Percentiles rank a stretch among this genome's conserved stretches.
Conservation (phyloP, 1,284 basidiomycete genomes). For the Leccinum griseonigrum region DNA sequence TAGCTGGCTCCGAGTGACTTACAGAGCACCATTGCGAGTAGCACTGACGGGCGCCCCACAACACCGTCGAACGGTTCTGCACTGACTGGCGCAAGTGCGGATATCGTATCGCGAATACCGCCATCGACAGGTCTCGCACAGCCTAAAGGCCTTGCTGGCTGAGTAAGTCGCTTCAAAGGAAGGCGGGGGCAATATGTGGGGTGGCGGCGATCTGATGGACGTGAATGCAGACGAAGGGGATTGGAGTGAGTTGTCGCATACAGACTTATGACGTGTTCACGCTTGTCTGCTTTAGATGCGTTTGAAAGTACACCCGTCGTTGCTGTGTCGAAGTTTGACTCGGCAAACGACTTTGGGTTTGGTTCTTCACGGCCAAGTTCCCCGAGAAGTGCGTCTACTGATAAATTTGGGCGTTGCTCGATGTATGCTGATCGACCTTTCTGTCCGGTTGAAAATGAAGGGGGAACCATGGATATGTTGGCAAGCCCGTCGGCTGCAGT, state of each 20-base stretch:
- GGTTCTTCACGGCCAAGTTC: conserved; percentile 16
- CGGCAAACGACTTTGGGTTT: conserved; percentile 23
- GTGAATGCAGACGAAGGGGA: conserved; percentile 89
- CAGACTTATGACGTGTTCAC: neutral
- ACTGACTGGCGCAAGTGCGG: conserved; percentile 12
- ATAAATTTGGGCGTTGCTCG: neutral
- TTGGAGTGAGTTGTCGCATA: conserved; percentile 65
- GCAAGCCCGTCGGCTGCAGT: conserved; percentile 3
- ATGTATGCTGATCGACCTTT: neutral
- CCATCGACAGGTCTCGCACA: conserved; percentile 17
- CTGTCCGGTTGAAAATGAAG: conserved; percentile 17
- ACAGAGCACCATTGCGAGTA: conserved; percentile 56
- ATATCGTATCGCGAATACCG: conserved; percentile 13
- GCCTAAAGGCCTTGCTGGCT: conserved; percentile 60
- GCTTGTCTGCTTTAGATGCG: conserved; percentile 50
- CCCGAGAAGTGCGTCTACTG: conserved; percentile 13
- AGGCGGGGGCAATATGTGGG: conserved; percentile 60
- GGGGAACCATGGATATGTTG: conserved; percentile 22
- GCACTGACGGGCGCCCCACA: conserved; percentile 39
- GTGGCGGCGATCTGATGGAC: conserved; percentile 80
- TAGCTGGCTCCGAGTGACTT: conserved; percentile 72
- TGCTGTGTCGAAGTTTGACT: conserved; percentile 27
- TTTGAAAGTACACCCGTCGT: conserved; percentile 69
- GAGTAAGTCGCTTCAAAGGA: conserved; percentile 54
- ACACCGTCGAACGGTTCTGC: conserved; percentile 28